Evolutionary conservation across 345 rosid species (phyloP).

Genomic region (Moricandia arvensis): DNA sequence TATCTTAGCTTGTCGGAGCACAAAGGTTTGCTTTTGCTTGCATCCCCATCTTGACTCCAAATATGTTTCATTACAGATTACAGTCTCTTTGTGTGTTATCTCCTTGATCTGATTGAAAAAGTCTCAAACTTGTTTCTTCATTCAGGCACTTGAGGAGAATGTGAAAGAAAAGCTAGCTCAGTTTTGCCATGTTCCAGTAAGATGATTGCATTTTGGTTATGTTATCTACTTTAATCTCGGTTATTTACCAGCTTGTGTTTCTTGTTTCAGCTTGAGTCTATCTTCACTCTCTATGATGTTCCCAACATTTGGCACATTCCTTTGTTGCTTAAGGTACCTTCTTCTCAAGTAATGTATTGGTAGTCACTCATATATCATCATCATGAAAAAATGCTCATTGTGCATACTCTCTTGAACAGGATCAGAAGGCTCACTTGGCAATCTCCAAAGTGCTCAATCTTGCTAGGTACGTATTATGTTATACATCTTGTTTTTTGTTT

Average conservation of each 20-base stretch:
- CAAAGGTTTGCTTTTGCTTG: constrained; percentile 50
- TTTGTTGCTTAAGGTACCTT: constrained; percentile 64
- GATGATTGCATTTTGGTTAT: neutral
- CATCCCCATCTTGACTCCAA: constrained; percentile 7
- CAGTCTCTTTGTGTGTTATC: constrained; percentile 8
- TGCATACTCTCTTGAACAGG: constrained; percentile 41
- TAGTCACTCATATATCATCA: neutral
- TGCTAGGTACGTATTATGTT: constrained; percentile 43
- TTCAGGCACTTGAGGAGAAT: constrained; percentile 72
- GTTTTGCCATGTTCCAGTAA: constrained; percentile 90
- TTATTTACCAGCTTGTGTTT: constrained; percentile 13
- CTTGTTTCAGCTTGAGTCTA: constrained; percentile 59
- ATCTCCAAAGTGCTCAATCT: constrained; percentile 75
- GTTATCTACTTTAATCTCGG: constrained; percentile 13
- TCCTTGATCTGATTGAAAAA: constrained; percentile 11
- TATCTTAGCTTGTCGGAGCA: constrained; percentile 91
- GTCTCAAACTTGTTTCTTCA: neutral
- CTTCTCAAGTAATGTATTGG: neutral
- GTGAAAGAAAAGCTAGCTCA: constrained; percentile 76
- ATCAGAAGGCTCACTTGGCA: constrained; percentile 87
- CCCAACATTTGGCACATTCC: constrained; percentile 98
- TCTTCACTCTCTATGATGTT: constrained; percentile 80
- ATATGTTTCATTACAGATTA: neutral
- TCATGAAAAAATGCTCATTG: neutral
- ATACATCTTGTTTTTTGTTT: constrained; percentile 7